A percentile compares a stretch with the other conserved stretches of the same genome.
Conservation (phyloP, 306 rosid genomes). For the Pyrus bretschneideri region DNA sequence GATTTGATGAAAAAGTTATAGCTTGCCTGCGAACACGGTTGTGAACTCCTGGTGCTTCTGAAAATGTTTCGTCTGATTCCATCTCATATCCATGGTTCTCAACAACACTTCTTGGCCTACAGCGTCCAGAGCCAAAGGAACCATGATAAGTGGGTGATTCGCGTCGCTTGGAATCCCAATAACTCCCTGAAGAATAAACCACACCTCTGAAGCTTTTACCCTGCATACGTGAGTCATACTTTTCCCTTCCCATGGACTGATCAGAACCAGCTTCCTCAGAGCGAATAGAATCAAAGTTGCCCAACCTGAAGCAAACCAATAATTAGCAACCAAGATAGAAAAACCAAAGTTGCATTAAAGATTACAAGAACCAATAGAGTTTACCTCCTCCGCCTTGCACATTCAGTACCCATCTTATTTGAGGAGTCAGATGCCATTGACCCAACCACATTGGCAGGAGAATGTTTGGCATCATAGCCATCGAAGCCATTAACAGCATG, state of each 20-base stretch:
- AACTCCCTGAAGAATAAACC: conserved; percentile 4
- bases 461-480: conserved; percentile 14
- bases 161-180: conserved; percentile 19
- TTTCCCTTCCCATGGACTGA: conserved; percentile 21
- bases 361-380: neutral
- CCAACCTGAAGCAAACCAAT: conserved; percentile 13
- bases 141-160: conserved; percentile 12
- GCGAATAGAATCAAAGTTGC: conserved; percentile 10
- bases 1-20: conserved; percentile 8
- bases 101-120: conserved; percentile 18
- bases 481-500: neutral
- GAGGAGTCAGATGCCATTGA: conserved; percentile 11
- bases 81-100: conserved; percentile 18
- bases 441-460: conserved; percentile 5
- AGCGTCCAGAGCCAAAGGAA: conserved; percentile 19
- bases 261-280: conserved; percentile 14
- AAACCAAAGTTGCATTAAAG: neutral
- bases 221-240: conserved; percentile 9
- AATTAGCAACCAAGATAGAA: neutral
- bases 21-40: conserved; percentile 18
- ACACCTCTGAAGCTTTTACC: conserved; percentile 4
- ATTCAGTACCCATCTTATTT: conserved; percentile 2
- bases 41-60: conserved; percentile 13
- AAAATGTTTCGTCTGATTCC: conserved; percentile 7
- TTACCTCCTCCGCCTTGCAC: conserved; percentile 17